phyloP scores from a whole-genome alignment of 164 flowering plant species.

The Vitis rotundifolia region DNA sequence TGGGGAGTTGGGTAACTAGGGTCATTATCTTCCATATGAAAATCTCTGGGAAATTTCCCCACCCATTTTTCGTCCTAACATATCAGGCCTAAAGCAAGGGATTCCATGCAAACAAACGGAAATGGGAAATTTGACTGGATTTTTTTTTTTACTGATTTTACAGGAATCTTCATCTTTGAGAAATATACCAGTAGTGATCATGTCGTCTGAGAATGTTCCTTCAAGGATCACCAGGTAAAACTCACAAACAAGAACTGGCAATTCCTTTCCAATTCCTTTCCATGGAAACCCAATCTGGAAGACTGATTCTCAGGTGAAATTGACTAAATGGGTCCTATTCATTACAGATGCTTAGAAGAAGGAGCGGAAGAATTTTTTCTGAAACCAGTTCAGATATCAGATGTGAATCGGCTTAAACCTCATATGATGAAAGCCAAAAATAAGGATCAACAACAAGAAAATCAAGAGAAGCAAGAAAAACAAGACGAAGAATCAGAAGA shows the following conservation, averaged over 20 bases:
- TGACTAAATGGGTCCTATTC: conserved; percentile 6
- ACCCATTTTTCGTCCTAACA: conserved; percentile 4
- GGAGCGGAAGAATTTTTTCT: conserved; percentile 89
- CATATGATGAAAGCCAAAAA: conserved; percentile 58
- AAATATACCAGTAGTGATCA: conserved; percentile 90
- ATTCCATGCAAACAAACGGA: background rate
- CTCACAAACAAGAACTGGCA: background rate
- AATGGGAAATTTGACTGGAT: background rate
- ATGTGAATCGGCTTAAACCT: conserved; percentile 66
- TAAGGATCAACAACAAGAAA: conserved; percentile 22
- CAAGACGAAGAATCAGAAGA: conserved; percentile 2
- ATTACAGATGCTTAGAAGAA: conserved; percentile 83
- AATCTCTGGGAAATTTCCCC: conserved; percentile 10
- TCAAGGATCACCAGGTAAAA: conserved; percentile 82
- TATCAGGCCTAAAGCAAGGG: background rate
- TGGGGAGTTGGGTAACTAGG: no score
- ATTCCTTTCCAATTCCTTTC: background rate
- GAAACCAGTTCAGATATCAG: conserved; percentile 69
- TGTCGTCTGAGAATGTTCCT: conserved; percentile 96
- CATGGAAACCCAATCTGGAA: background rate
- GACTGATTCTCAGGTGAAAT: background rate
- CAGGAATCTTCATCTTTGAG: conserved; percentile 79
- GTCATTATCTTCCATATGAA: background rate
- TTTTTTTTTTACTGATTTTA: conserved; percentile 11
- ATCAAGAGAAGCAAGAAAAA: conserved; percentile 2